Base-by-base conservation (phyloP, 2,329 filamentous ascomycete species). In the Ascosphaera apis region DNA sequence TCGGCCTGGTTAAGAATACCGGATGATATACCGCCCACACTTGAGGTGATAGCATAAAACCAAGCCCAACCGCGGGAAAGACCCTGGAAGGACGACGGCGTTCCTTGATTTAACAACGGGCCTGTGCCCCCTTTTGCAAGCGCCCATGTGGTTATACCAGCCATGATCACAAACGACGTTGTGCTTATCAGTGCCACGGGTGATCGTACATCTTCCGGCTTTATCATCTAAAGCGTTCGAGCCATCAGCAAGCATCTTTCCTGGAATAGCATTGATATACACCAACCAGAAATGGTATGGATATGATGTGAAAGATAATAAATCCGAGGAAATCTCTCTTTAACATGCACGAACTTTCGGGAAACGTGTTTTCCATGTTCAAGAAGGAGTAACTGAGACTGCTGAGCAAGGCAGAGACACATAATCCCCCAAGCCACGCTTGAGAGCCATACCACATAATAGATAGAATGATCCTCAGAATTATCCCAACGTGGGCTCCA, bases 1-100 rank as follows among this genome's bases (percentile, higher is more conserved):
- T 63, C 60, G 13, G 48, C 53, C 40, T 60, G 60, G 41, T 62
- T 65, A 11, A 55, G 54, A 25, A 61, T 47, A 3, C 60, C 60
- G 3, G 58, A 56, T 4, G 58, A 55, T 35, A 61, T 60, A 17
- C 51, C 48, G 3, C 60, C 61, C 15, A 63, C 56, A 3, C 55
- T 51, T 0, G 53, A 54, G 8, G 55, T 59, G 33, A 61, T 51
- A 6, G 55, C 57, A 21, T 51, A 44, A 31, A 58, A 43, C 23
- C 54, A 51, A 18, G 48, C 45, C 54, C 55, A 59, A 11, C 51
- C 54, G 1, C 58, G 47, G 21, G n/a, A n/a, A n/a, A n/a, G n/a
- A n/a, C 37, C 36, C 3, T 30, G 21, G 1, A 42, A 40, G 2
- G 31, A 17, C 15, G 40, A 37, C 3, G 39, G 39, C 3, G 43